Conservation (phyloP, 2,329 filamentous ascomycete species). For the Dryadomyces sulphureus region DNA sequence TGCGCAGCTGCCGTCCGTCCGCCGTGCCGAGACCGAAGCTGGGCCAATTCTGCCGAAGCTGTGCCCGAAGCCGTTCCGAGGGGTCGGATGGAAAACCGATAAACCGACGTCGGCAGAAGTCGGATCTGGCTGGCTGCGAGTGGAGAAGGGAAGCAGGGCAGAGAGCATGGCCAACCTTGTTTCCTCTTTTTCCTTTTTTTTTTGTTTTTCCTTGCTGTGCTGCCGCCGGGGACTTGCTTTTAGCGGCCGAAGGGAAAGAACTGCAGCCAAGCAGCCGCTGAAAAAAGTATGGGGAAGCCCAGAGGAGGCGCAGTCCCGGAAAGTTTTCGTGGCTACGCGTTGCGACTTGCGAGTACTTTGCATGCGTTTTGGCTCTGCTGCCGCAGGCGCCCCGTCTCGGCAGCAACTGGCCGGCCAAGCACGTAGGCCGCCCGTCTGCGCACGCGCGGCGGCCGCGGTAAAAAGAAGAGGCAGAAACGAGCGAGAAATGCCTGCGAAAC, state of each 20-base stretch:
- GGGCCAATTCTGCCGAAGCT: constrained; percentile 1
- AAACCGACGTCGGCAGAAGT: constrained; percentile 3
- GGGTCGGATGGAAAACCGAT: background rate
- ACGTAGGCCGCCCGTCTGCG: too few species aligned
- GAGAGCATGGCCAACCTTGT: background rate
- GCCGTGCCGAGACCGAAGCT: constrained; percentile 4
- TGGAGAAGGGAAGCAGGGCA: background rate
- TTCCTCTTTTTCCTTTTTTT: too few species aligned
- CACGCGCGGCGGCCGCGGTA: too few species aligned
- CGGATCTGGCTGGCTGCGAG: background rate
- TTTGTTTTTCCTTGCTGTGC: too few species aligned
- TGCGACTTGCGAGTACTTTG: background rate
- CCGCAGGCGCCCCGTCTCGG: background rate
- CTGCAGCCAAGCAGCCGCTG: background rate
- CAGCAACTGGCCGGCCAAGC: too few species aligned
- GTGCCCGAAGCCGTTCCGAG: constrained; percentile 3
- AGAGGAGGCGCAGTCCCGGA: background rate
- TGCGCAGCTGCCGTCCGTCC: background rate
- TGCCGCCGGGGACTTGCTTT: background rate
- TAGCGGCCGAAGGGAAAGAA: constrained; percentile 2
- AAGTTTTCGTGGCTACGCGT: background rate
- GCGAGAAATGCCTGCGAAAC: too few species aligned
- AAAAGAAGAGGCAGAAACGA: too few species aligned
- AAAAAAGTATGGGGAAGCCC: background rate
- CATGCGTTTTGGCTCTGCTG: too few species aligned